These are phyloP conservation scores for Atkinsonella texensis DNA, from an alignment of 2,329 filamentous ascomycete species.

Conservation along the genomic window DNA sequence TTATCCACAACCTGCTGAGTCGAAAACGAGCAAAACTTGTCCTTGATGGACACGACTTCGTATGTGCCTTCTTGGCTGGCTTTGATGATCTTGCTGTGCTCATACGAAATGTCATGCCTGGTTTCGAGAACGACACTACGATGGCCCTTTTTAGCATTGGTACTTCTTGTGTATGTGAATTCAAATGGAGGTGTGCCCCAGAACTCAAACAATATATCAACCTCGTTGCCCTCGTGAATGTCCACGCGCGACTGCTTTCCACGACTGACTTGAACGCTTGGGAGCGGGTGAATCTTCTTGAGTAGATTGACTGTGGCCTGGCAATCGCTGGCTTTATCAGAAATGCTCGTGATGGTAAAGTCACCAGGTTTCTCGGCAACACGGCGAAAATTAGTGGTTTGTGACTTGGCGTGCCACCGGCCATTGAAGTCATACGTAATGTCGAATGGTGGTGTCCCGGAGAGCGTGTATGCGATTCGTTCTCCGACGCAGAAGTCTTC, in stretches of 20 bases:
- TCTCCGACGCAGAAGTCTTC: conserved; percentile 93
- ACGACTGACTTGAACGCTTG: conserved; percentile 79
- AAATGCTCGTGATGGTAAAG: conserved; percentile 76
- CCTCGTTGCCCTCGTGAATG: conserved; percentile 92
- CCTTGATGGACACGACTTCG: conserved; percentile 93
- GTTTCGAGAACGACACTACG: conserved; percentile 78
- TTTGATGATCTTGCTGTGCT: conserved; percentile 68
- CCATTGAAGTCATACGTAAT: conserved; percentile 86
- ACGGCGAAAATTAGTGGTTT: conserved; percentile 77
- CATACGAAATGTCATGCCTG: conserved; percentile 72
- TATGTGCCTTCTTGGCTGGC: conserved; percentile 94
- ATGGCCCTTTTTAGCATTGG: conserved; percentile 70
- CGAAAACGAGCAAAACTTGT: conserved; percentile 81
- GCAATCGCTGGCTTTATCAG: conserved; percentile 82
- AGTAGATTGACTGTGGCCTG: conserved; percentile 65
- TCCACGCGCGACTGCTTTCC: conserved; percentile 73
- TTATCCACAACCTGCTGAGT: conserved; percentile 46
- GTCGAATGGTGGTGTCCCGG: conserved; percentile 83
- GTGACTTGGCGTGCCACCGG: conserved; percentile 65
- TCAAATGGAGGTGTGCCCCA: conserved; percentile 93
- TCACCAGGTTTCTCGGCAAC: conserved; percentile 84
- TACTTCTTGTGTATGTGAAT: conserved; percentile 89
- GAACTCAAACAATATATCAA: conserved; percentile 90
- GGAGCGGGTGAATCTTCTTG: conserved; percentile 83
- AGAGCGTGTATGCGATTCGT: conserved; percentile 81